These are phyloP conservation scores for Acacia crassicarpa DNA, from an alignment of 306 rosid genomes.

Conservation along the genomic window DNA sequence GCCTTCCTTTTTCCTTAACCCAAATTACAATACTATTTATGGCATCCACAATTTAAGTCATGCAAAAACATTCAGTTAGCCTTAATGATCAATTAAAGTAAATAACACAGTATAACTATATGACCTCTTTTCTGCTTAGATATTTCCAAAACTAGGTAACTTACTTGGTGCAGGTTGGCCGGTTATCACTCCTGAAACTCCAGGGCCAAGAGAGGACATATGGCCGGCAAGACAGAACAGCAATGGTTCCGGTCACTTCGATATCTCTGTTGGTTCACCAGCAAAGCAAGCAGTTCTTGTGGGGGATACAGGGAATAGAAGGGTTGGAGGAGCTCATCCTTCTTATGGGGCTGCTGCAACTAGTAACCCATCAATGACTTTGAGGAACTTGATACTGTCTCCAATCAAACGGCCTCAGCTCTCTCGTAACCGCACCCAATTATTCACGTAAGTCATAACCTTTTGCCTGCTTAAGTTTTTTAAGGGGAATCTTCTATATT, in stretches of 20 bases:
- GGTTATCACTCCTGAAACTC: slow-evolving; percentile 82
- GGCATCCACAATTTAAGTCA: slow-evolving; percentile 7
- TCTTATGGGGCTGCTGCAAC: slow-evolving; percentile 59
- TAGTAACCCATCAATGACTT: slow-evolving; percentile 75
- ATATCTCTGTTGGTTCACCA: slow-evolving; percentile 80
- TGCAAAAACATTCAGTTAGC: slow-evolving; percentile 5
- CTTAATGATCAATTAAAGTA: slow-evolving; percentile 6
- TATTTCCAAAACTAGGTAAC: slow-evolving; percentile 83
- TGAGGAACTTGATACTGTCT: slow-evolving; percentile 85
- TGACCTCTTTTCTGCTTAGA: slow-evolving; percentile 41
- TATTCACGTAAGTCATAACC: slow-evolving; percentile 68
- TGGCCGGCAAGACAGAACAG: slow-evolving; percentile 95
- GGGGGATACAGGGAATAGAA: slow-evolving; percentile 72
- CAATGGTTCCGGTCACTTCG: slow-evolving; percentile 78
- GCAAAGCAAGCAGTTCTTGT: slow-evolving; percentile 58
- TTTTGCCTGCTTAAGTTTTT: neutral
- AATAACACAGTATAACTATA: slow-evolving; percentile 9
- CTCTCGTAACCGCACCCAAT: slow-evolving; percentile 79
- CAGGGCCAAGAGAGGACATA: slow-evolving; percentile 96
- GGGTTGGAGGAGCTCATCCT: slow-evolving; percentile 62
- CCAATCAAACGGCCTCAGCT: slow-evolving; percentile 96
- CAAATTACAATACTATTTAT: neutral
- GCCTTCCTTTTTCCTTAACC: slow-evolving; percentile 31
- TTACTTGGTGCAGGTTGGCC: slow-evolving; percentile 83
- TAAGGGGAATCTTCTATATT: neutral